Evolutionary conservation across 2,329 filamentous ascomycete genomes (phyloP), one percentile per base, ranked within the genome.

Genomic region (Epichloe coenophiala): DNA sequence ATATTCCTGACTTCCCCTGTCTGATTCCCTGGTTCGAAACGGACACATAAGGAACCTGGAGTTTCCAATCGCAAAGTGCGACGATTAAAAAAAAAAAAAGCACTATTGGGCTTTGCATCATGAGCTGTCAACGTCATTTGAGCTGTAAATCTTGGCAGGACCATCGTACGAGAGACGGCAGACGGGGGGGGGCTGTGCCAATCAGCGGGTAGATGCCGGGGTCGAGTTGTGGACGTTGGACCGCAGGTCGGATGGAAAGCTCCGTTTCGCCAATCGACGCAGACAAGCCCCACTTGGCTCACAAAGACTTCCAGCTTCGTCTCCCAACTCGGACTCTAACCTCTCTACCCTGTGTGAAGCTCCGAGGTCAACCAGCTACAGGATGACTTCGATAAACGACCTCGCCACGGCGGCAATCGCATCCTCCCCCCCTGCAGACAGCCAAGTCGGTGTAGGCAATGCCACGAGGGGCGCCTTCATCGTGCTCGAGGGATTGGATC

Each of bases 401-500:
- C 66, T 74, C 38, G 72, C 72, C 19, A 69, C 69, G 19, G 72
- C 71, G 47, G 72, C 72, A 36, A 72, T 72, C 23, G 69, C 70
- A 37, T 68, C 69, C 11, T 66, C 65, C n/a, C 58, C 15, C 15
- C 15, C 37, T 8, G 9, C 15, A 15, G 37, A 15, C 3, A 17
- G 5, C 13, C 15, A 15, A n/a, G 37, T 7, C 5, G 12, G 13
- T 17, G 8, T 11, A 3, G 37, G 2, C 15, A 17, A 58, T 48
- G 61, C 4, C n/a, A 47, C 27, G 12, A 41, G 84, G 45, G 89
- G 89, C 45, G 80, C 83, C 12, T 77, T 96, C 35, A 78, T 95
- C 49, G 85, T 91, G 4, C 80, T 95, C 51, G 90, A 96, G 70
- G 90, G 90, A 2, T 74, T 96, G 54, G 90, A 96, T 61, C 81